These are phyloP conservation scores for Viola pubescens DNA, from an alignment of 441 rosid genomes.

Conservation along the genomic window DNA sequence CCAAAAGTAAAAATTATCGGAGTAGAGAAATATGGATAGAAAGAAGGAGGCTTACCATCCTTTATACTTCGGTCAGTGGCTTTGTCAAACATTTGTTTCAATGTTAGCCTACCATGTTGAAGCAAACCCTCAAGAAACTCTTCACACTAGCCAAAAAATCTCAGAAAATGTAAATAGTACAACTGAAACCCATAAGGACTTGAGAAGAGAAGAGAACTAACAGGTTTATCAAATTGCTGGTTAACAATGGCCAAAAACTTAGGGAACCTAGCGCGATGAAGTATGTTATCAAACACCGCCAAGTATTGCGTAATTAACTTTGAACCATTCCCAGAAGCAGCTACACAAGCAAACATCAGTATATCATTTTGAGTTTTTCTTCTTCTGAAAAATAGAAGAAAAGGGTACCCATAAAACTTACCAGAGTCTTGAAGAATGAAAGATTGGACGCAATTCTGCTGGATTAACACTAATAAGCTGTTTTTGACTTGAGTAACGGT, in stretches of 20 bases:
- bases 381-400: background rate
- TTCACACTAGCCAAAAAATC: conserved; percentile 28
- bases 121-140: conserved; percentile 67
- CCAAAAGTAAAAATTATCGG: no score
- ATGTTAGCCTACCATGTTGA: conserved; percentile 76
- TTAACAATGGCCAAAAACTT: conserved; percentile 45
- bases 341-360: conserved; percentile 6
- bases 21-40: background rate
- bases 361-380: background rate
- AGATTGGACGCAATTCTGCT: conserved; percentile 84
- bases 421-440: conserved; percentile 49
- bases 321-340: conserved; percentile 36
- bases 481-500: conserved; percentile 44
- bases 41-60: conserved; percentile 31
- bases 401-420: background rate
- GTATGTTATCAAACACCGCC: conserved; percentile 53
- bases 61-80: conserved; percentile 22
- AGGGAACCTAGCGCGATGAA: conserved; percentile 63
- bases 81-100: conserved; percentile 65
- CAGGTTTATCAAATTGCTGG: conserved; percentile 40
- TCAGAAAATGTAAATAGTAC: background rate
- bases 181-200: background rate
- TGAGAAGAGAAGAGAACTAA: conserved; percentile 20
- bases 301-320: conserved; percentile 48
- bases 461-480: conserved; percentile 63